A percentile compares a stretch with the other conserved stretches of the same genome.
Evolutionary conservation across 1,284 basidiomycete species (phyloP).

Genomic region (Ceratobasidium sp.): DNA sequence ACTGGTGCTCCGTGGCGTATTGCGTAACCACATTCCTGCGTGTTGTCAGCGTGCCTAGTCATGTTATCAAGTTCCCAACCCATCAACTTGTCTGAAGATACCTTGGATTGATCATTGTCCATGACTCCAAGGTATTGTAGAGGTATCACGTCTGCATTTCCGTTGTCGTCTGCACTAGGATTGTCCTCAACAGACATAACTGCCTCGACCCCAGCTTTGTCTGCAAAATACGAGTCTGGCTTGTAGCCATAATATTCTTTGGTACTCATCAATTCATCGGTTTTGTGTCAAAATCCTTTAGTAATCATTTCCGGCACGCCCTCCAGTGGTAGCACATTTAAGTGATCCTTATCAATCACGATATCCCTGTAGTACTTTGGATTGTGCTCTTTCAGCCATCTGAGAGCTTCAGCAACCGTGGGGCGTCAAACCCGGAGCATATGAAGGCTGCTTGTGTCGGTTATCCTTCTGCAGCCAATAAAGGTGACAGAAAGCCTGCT

Average conservation of each 20-base stretch:
- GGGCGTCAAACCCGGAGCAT: slow-evolving; percentile 54
- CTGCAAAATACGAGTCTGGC: background rate
- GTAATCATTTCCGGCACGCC: slow-evolving; percentile 41
- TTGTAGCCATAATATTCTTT: slow-evolving; percentile 29
- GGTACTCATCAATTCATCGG: background rate
- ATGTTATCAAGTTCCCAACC: slow-evolving; percentile 29
- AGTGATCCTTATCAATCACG: background rate
- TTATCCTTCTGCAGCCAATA: slow-evolving; percentile 55
- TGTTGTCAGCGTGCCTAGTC: background rate
- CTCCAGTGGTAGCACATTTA: slow-evolving; percentile 42
- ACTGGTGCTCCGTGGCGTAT: slow-evolving; percentile 43
- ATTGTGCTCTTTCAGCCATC: slow-evolving; percentile 46
- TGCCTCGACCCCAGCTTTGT: background rate
- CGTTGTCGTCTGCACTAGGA: background rate
- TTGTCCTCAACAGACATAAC: background rate
- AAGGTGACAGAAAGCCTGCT: slow-evolving; percentile 57
- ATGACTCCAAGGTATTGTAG: background rate
- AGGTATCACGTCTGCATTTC: slow-evolving; percentile 5
- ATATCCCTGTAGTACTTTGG: slow-evolving; percentile 22
- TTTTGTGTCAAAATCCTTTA: slow-evolving; percentile 2
- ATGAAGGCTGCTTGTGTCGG: slow-evolving; percentile 51
- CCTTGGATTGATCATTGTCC: slow-evolving; percentile 13
- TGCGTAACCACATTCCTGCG: slow-evolving; percentile 35
- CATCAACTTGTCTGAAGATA: background rate
- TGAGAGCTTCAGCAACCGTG: slow-evolving; percentile 51